phyloP scores from a whole-genome alignment of 176 grass and related monocot species.

The Oryza officinalis region DNA sequence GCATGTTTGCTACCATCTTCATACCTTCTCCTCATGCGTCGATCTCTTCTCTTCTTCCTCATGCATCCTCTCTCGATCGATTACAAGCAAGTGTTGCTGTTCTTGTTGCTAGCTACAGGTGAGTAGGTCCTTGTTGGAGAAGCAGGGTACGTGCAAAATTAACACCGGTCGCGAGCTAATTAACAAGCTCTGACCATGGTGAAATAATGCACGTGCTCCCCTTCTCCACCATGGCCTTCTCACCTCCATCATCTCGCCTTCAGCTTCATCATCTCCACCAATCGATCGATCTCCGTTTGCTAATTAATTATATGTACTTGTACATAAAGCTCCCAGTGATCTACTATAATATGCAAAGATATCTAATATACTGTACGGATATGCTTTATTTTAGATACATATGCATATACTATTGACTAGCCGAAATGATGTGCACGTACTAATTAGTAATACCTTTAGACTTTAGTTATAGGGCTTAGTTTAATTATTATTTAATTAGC shows the following conservation, averaged over 20 bases:
- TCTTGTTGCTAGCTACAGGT: constrained; percentile 23
- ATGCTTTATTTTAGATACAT: no score
- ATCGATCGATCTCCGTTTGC: background rate
- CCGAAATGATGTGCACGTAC: no score
- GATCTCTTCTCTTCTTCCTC: background rate
- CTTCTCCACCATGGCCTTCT: constrained; percentile 96
- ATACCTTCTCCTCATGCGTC: background rate
- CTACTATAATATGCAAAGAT: background rate
- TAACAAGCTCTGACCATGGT: background rate
- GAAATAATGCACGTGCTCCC: constrained; percentile 74
- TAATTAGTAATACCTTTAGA: no score
- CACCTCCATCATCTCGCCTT: constrained; percentile 25
- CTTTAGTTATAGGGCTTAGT: no score
- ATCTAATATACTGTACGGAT: no score
- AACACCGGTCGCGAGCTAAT: background rate
- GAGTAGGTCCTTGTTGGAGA: constrained; percentile 91
- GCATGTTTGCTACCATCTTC: no score
- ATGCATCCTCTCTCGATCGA: background rate
- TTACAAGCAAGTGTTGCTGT: background rate
- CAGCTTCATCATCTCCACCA: background rate
- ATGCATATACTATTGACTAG: no score
- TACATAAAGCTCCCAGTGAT: no score
- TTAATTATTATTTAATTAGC: no score
- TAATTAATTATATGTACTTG: background rate
- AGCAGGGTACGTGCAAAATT: constrained; percentile 93